phyloP scores from a whole-genome alignment of 352 stramenopile species.

The Globisporangium middletonii region DNA sequence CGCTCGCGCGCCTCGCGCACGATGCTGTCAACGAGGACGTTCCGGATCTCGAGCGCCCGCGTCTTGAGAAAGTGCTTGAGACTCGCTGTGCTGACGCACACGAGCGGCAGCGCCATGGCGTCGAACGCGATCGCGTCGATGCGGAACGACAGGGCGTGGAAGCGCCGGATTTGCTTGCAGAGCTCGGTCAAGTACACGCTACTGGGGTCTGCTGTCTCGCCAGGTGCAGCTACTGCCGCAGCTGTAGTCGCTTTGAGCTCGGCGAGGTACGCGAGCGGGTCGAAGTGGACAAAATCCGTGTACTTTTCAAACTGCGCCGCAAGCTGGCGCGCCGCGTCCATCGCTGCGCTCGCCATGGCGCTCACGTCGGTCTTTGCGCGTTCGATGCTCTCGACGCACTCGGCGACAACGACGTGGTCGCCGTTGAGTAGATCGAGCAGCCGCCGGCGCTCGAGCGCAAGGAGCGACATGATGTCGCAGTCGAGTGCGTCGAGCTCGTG shows the following conservation, averaged over 20 bases:
- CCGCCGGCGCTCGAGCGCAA: slow-evolving; percentile 58
- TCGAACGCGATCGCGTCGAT: slow-evolving; percentile 73
- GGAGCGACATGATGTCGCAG: slow-evolving; percentile 87
- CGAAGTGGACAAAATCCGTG: slow-evolving; percentile 80
- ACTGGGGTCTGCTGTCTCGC: neutral
- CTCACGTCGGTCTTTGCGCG: slow-evolving; percentile 49
- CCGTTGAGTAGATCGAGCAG: slow-evolving; percentile 47
- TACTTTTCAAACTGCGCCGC: slow-evolving; percentile 70
- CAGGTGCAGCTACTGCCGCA: slow-evolving; percentile 4
- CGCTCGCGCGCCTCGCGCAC: slow-evolving; percentile 67
- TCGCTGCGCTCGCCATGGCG: slow-evolving; percentile 48
- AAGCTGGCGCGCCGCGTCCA: slow-evolving; percentile 60
- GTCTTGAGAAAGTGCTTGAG: slow-evolving; percentile 71
- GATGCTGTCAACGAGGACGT: slow-evolving; percentile 80
- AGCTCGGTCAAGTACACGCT: slow-evolving; percentile 35
- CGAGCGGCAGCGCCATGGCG: slow-evolving; percentile 65
- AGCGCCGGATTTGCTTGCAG: slow-evolving; percentile 64
- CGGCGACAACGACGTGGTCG: slow-evolving; percentile 32
- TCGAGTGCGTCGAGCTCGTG: slow-evolving; percentile 85
- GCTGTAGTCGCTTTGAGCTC: slow-evolving; percentile 27
- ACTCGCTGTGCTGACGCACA: slow-evolving; percentile 60
- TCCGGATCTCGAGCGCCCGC: slow-evolving; percentile 60
- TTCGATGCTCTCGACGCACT: slow-evolving; percentile 40
- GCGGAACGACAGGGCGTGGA: slow-evolving; percentile 59
- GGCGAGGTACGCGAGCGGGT: slow-evolving; percentile 64